Evolutionary conservation across 75 land plant species (phyloP), one percentile per base, ranked within the genome.

Genomic region (Pinus albicaulis): DNA sequence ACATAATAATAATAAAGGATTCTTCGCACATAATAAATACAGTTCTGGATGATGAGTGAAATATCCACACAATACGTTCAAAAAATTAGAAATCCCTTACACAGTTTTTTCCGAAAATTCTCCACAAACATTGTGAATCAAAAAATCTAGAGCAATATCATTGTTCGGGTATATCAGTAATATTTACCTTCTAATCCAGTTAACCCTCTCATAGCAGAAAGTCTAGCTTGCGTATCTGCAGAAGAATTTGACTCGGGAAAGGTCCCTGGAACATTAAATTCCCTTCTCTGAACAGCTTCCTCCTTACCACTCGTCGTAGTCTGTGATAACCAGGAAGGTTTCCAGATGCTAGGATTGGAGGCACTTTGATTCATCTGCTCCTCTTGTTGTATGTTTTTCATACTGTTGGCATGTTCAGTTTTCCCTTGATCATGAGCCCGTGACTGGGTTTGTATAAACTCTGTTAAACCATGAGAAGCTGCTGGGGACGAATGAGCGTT

Each of bases 321-420:
- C 48, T 68, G 48, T 38, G 71, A 19, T 68, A 44, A 19, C 71
- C 71, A 68, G 34, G 44, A 8, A 5, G 71, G 71, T 68, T 68
- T 68, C 71, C 71, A 68, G 12, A 68, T 20, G 23, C 41, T 23
- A 41, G 71, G 23, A 11, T 48, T 48, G 53, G 12, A 1, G 12
- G 12, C 1, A 1, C 2, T 48, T 10, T 48, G 12, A 48, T 10
- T 48, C 53, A 48, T 48, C 53, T 48, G 53, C 1, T 48, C 53
- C n/a, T 11, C 20, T 20, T 41, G 71, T 3, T 68, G 71, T 6
- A 36, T 7, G 71, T n/a, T 68, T 20, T 41, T 68, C 48, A 41
- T 68, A 34, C 41, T 41, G n/a, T 41, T 19, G n/a, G 20, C 70
- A 36, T 66, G 48, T 36, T 66, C 52, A 41, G 1, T 44, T 10